Evolutionary conservation across 371 early-diverging fungal genomes (phyloP).

Genomic region (Syncephalastrum racemosum): DNA sequence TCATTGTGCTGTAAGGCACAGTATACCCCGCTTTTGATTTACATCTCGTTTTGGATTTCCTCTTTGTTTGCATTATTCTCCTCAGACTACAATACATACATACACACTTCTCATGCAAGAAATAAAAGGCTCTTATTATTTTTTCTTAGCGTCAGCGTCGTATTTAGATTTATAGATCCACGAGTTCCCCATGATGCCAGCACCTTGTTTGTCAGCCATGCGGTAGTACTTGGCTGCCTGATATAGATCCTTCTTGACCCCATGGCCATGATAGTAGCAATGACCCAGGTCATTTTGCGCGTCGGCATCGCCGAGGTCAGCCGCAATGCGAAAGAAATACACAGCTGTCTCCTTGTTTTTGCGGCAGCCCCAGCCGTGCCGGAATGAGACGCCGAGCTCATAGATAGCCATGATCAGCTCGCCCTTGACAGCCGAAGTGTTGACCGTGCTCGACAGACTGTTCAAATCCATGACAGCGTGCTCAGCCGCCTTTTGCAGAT

Average conservation of each 20-base stretch:
- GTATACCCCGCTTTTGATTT: neutral
- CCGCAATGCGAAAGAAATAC: constrained; percentile 85
- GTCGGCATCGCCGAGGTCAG: constrained; percentile 85
- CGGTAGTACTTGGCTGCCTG: constrained; percentile 85
- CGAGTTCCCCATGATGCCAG: constrained; percentile 80
- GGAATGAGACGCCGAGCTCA: constrained; percentile 79
- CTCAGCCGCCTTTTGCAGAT: constrained; percentile 79
- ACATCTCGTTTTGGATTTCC: neutral
- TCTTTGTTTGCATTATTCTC: neutral
- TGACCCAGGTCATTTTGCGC: constrained; percentile 81
- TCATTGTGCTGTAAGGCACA: neutral
- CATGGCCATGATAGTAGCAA: constrained; percentile 76
- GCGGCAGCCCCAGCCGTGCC: constrained; percentile 86
- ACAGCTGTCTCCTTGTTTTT: constrained; percentile 79
- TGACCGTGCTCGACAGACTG: constrained; percentile 24
- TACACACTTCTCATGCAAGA: neutral
- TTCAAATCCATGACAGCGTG: constrained; percentile 69
- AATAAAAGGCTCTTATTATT: constrained; percentile 8
- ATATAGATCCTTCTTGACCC: constrained; percentile 77
- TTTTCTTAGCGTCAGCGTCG: constrained; percentile 23
- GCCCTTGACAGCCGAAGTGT: constrained; percentile 32
- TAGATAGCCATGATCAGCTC: constrained; percentile 78
- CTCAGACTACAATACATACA: too few relatives aligned
- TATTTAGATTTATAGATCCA: constrained; percentile 69
- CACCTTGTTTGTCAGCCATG: constrained; percentile 79